Evolutionary conservation across 116 monocot species (phyloP).

Genomic region (Posidonia oceanica): DNA sequence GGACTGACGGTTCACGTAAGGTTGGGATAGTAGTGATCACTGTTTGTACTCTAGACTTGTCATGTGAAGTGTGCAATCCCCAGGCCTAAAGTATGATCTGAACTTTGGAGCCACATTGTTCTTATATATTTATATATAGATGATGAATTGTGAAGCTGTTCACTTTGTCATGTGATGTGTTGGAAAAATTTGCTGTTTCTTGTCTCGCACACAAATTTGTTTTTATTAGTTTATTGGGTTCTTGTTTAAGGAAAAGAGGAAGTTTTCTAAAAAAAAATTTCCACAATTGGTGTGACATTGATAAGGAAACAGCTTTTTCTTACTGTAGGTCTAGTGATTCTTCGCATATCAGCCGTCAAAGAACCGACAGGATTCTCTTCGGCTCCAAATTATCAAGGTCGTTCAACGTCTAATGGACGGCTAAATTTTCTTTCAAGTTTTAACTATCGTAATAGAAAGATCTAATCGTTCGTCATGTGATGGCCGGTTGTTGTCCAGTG

Average conservation of each 20-base stretch:
- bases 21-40: no score
- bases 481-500: no score
- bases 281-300: neutral
- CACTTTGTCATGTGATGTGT: neutral
- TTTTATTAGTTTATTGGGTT: neutral
- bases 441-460: no score
- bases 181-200: neutral
- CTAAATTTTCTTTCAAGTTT: no score
- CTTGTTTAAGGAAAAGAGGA: neutral
- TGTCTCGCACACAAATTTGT: neutral
- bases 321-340: no score
- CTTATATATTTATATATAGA: neutral
- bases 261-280: neutral
- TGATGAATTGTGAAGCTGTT: neutral
- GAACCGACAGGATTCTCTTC: no score
- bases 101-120: neutral
- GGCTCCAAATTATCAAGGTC: no score
- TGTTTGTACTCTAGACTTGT: conserved; percentile 1
- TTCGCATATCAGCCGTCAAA: no score
- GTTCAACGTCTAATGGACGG: no score
- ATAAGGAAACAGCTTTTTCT: neutral
- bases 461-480: no score
- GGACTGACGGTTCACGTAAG: no score
- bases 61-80: neutral
- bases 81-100: neutral